Evolutionary conservation across 2,329 filamentous ascomycete genomes (phyloP).

Genomic region (Xylariaceae sp.): DNA sequence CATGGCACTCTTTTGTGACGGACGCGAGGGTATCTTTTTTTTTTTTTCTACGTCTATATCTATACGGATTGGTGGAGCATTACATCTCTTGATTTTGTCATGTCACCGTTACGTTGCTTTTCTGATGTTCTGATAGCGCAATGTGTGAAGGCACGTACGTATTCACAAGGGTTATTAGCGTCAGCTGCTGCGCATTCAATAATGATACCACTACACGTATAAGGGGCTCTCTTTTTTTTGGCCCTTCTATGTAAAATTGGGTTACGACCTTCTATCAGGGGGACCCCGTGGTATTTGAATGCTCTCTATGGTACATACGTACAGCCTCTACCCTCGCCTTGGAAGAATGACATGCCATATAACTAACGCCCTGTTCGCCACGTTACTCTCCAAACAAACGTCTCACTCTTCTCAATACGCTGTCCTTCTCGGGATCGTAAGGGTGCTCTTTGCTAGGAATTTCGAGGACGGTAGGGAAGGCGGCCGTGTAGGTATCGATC

Average conservation of each 20-base stretch:
- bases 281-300: slow-evolving; percentile 14
- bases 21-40: slow-evolving; percentile 12
- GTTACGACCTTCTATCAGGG: slow-evolving; percentile 2
- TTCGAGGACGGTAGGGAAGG: slow-evolving; percentile 94
- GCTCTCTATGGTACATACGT: slow-evolving; percentile 17
- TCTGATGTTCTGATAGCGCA: slow-evolving; percentile 15
- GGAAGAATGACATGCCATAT: slow-evolving; percentile 1
- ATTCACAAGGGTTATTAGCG: neutral
- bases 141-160: slow-evolving; percentile 12
- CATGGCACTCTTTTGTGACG: slow-evolving; percentile 20
- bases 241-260: slow-evolving; percentile 9
- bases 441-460: slow-evolving; percentile 99
- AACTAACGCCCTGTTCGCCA: neutral
- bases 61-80: slow-evolving; percentile 20
- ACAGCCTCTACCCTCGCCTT: slow-evolving; percentile 8
- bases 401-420: slow-evolving; percentile 84
- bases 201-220: slow-evolving; percentile 21
- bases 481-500: slow-evolving; percentile 89
- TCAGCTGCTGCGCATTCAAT: slow-evolving; percentile 8
- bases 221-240: slow-evolving; percentile 18
- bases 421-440: slow-evolving; percentile 98
- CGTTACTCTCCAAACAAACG: slow-evolving; percentile 70
- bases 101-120: slow-evolving; percentile 9
- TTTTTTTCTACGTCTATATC: slow-evolving; percentile 17
- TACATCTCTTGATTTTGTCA: slow-evolving; percentile 17